Base-by-base conservation (phyloP, 2,329 filamentous ascomycete species). In the Fonsecaea pedrosoi region DNA sequence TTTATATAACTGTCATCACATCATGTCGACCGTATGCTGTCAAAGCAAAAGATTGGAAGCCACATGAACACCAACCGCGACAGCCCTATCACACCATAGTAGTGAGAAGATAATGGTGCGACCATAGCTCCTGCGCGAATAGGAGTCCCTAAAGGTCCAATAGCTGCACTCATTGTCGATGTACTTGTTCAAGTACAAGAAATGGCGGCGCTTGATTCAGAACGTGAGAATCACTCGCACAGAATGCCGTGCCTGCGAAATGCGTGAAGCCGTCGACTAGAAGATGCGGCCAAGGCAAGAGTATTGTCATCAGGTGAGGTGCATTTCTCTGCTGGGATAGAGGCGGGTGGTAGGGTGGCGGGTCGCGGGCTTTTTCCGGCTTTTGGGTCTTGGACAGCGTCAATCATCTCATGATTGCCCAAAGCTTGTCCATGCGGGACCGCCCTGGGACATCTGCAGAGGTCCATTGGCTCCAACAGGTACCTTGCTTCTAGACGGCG, bases 191-290 rank as follows among this genome's bases (percentile, higher is more conserved):
- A 25, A 2, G 25, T 25, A 25, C 25, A 25, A 25, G 25, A 25
- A 25, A 25, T 25, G 45, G 18, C 6, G 7, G 10, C 45, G 45
- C 45, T 50, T 50, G 45, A 50, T 6, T 25, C 45, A 50, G 45
- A 50, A 50, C 45, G 45, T 50, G 45, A 50, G 45, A 12, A 50
- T 50, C 45, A 50, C 45, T 50, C 45, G 18, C 45, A 21, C 45
- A 25, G 9, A 3, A 25, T 50, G 40, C 40, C 6, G 9, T 21
- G 21, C n/a, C 18, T 12, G 45, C 42, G 10, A 21, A 45, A 45
- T 45, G 42, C 42, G 4, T 45, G 15, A 18, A 21, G 15, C n/a
- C 42, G 3, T 45, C n/a, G 42, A 45, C 42, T 9, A 18, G n/a
- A 45, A 45, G 15, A 21, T n/a, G 45, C 18, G 4, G 4, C 8